phyloP scores from a whole-genome alignment of 139 green algal species.

The Limnomonas spitsbergensis region DNA sequence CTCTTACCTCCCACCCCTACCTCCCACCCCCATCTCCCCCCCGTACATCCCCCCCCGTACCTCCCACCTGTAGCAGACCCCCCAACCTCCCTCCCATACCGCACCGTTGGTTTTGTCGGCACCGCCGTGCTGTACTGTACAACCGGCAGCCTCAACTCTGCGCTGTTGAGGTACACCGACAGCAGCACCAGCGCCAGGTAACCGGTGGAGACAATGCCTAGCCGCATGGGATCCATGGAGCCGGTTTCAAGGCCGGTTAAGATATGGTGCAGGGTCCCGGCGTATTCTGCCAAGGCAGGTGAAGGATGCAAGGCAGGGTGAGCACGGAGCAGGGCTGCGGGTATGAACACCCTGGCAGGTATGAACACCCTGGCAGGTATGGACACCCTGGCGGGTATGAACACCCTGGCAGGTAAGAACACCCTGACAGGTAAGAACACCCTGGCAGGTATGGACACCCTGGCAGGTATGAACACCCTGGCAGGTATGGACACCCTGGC shows the following conservation, averaged over 20 bases:
- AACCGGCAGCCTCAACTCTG: conserved; percentile 48
- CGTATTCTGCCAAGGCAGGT: conserved; percentile 39
- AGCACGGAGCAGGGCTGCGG: background rate
- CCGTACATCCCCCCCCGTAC: too few species aligned
- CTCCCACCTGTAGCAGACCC: too few species aligned
- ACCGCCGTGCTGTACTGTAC: conserved; percentile 44
- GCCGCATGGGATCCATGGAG: background rate
- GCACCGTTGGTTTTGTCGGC: background rate
- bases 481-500: too few species aligned
- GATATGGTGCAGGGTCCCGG: conserved; percentile 40
- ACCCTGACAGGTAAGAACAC: too few species aligned
- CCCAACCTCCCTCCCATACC: too few species aligned
- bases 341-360: background rate
- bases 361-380: too few species aligned
- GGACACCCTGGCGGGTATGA: too few species aligned
- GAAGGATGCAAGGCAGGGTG: background rate
- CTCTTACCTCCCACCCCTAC: too few species aligned
- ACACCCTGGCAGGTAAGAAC: too few species aligned
- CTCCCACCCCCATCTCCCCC: too few species aligned
- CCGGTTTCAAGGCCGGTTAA: conserved; percentile 28
- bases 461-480: too few species aligned
- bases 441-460: too few species aligned
- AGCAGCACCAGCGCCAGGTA: conserved; percentile 50
- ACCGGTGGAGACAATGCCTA: background rate
- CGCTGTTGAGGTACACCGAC: conserved; percentile 38